phyloP scores from a whole-genome alignment of 1,284 basidiomycete genomes.

The Cryptococcus deneoformans region DNA sequence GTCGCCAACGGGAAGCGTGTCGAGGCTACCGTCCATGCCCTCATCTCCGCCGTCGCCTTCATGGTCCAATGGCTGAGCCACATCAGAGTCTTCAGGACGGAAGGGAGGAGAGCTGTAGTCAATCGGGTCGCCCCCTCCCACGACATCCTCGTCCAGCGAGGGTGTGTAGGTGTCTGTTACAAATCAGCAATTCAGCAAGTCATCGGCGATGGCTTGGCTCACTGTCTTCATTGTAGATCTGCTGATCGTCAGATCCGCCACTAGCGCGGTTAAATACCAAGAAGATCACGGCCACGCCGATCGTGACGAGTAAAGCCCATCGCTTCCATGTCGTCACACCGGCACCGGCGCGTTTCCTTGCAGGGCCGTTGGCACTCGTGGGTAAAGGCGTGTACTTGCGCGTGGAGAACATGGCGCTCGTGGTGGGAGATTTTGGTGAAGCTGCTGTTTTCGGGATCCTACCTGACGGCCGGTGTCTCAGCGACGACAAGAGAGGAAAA shows the following conservation, averaged over 20 bases:
- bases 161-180: constrained; percentile 39
- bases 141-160: constrained; percentile 20
- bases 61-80: constrained; percentile 20
- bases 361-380: constrained; percentile 22
- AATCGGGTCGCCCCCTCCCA: constrained; percentile 21
- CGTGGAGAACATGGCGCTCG: constrained; percentile 34
- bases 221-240: constrained; percentile 28
- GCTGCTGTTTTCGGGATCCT: not conserved
- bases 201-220: not conserved
- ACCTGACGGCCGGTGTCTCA: not conserved
- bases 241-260: constrained; percentile 3
- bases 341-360: constrained; percentile 29
- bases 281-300: constrained; percentile 22
- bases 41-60: constrained; percentile 13
- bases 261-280: constrained; percentile 14
- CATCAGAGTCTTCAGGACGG: constrained; percentile 28
- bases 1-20: constrained; percentile 29
- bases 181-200: constrained; percentile 5
- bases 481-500: not conserved
- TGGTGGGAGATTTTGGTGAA: not conserved
- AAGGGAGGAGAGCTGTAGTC: constrained; percentile 44
- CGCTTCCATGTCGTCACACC: constrained; percentile 40
- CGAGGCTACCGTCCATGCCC: constrained; percentile 24
- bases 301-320: constrained; percentile 30
- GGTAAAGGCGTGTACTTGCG: constrained; percentile 46